Conservation (phyloP, 164 flowering plant species). For the Tetrastigma voinierianum region DNA sequence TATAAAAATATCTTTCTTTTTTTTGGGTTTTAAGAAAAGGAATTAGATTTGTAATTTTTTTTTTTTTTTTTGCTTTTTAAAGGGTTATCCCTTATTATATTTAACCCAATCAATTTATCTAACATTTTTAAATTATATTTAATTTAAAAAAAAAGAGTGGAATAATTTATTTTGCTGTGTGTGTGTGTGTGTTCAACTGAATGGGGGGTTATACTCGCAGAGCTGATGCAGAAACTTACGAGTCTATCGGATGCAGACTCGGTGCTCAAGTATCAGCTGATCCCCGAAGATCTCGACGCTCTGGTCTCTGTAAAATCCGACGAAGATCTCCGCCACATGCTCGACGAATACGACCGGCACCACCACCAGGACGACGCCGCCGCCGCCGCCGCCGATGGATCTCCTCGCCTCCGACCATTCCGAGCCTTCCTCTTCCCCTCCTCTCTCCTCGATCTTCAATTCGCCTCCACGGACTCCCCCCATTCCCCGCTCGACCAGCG, state of each 20-base stretch:
- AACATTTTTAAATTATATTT: no score
- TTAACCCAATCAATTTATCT: no score
- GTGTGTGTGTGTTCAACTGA: no score
- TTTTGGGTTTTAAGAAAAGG: no score
- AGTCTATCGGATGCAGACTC: conserved; percentile 47
- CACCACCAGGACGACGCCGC: no score
- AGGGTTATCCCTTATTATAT: no score
- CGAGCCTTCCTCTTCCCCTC: conserved; percentile 76
- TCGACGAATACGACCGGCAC: conserved; percentile 67
- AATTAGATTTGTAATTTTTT: no score
- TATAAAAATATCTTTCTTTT: no score
- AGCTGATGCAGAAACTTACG: conserved; percentile 64
- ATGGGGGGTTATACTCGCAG: conserved; percentile 48
- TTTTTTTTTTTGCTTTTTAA: no score
- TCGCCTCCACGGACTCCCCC: conserved; percentile 18
- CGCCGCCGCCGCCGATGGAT: no score
- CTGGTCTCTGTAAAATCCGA: conserved; percentile 73
- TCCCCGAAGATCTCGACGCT: conserved; percentile 77
- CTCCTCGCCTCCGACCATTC: conserved; percentile 61
- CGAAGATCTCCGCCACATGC: conserved; percentile 81
- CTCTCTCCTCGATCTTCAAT: conserved; percentile 32
- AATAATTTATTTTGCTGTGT: background rate
- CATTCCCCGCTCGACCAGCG: conserved; percentile 51
- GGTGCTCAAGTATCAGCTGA: conserved; percentile 76
- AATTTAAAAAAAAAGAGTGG: no score